These are phyloP conservation scores for Paramarasmius palmivorus DNA, from an alignment of 1,284 basidiomycete genomes.

Conservation along the genomic window DNA sequence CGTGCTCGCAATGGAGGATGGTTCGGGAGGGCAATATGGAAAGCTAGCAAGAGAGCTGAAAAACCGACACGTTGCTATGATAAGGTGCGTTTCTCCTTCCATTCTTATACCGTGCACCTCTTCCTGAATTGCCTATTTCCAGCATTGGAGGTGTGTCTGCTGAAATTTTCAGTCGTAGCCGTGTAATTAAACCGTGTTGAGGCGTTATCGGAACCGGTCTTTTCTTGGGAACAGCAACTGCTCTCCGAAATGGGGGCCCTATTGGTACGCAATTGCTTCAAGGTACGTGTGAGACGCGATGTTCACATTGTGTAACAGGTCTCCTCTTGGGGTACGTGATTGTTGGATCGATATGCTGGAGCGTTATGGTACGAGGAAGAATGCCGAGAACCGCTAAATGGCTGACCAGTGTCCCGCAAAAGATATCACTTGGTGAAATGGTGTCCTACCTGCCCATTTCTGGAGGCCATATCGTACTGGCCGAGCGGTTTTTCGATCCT, in stretches of 20 bases:
- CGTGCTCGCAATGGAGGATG: too few species aligned
- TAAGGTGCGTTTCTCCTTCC: conserved; percentile 43
- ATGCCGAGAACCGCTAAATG: not conserved
- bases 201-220: conserved; percentile 75
- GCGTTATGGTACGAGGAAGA: conserved; percentile 31
- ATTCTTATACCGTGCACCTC: too few species aligned
- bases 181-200: not conserved
- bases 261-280: conserved; percentile 28
- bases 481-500: conserved; percentile 29
- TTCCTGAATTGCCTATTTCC: conserved; percentile 2
- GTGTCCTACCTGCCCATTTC: conserved; percentile 69
- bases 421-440: conserved; percentile 61
- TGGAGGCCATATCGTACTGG: conserved; percentile 78
- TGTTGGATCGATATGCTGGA: conserved; percentile 52
- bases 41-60: conserved; percentile 51
- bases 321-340: conserved; percentile 62
- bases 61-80: conserved; percentile 71
- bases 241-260: conserved; percentile 59
- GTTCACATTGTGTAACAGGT: conserved; percentile 36
- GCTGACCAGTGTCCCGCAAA: conserved; percentile 29
- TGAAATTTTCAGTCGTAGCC: not conserved
- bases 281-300: too few species aligned
- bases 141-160: conserved; percentile 47
- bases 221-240: conserved; percentile 51
- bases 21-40: too few species aligned